A percentile compares a stretch with the other conserved stretches of the same genome.
Evolutionary conservation across 148 eudicot species (phyloP).

Genomic region (Chenopodium quinoa): DNA sequence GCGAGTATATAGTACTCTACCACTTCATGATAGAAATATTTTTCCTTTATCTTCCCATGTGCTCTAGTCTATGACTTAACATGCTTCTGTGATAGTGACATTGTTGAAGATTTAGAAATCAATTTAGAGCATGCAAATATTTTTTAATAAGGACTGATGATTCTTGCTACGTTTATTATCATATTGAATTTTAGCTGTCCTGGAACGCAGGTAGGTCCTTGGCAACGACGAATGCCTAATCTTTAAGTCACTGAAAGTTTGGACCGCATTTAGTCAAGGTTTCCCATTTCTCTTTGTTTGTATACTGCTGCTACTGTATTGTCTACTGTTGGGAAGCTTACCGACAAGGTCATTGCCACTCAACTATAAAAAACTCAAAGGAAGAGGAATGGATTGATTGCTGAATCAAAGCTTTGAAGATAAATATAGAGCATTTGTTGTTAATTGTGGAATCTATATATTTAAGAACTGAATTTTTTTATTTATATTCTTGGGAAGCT

Average conservation of each 20-base stretch:
- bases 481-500: not conserved
- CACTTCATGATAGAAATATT: not conserved
- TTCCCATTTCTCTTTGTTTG: not conserved
- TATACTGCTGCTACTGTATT: not conserved
- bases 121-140: not conserved
- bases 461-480: not conserved
- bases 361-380: not conserved
- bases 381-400: not conserved
- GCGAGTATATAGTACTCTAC: not conserved
- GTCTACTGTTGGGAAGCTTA: not conserved
- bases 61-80: not conserved
- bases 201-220: constrained; percentile 31
- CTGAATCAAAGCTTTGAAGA: not conserved
- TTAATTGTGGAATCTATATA: not conserved
- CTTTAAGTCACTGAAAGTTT: constrained; percentile 20
- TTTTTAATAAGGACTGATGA: not conserved
- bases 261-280: not conserved
- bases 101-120: too few relatives aligned
- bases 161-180: not conserved
- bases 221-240: constrained; percentile 21
- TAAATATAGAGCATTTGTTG: not conserved
- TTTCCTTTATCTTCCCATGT: not conserved
- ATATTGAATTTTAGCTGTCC: not conserved
- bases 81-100: not conserved
- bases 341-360: not conserved